Evolutionary conservation across 306 rosid genomes (phyloP).

Genomic region (Glycine tomentella): DNA sequence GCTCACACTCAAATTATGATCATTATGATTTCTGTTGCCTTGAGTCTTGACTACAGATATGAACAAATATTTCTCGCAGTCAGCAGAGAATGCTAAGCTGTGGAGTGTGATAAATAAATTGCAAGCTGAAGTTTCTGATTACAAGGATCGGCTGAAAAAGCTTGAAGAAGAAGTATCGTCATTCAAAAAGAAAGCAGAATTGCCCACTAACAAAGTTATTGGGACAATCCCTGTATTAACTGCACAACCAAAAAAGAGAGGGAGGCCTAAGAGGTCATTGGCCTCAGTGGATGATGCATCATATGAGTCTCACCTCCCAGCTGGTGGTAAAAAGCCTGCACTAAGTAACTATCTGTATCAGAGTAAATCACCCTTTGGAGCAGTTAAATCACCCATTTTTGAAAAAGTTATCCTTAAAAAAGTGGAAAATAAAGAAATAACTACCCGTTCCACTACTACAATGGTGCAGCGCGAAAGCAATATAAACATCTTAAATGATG

Average conservation of each 20-base stretch:
- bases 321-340: slow-evolving; percentile 46
- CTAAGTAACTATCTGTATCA: slow-evolving; percentile 37
- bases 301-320: slow-evolving; percentile 38
- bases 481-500: slow-evolving; percentile 31
- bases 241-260: slow-evolving; percentile 52
- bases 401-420: slow-evolving; percentile 55
- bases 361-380: slow-evolving; percentile 24
- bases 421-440: slow-evolving; percentile 40
- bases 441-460: slow-evolving; percentile 1
- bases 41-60: slow-evolving; percentile 16
- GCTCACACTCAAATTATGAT: slow-evolving; percentile 18
- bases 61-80: slow-evolving; percentile 50
- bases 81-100: slow-evolving; percentile 57
- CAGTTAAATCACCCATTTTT: slow-evolving; percentile 46
- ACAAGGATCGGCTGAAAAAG: slow-evolving; percentile 52
- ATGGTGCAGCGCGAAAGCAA: slow-evolving; percentile 38
- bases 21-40: slow-evolving; percentile 7
- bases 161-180: slow-evolving; percentile 59
- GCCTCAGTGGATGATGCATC: slow-evolving; percentile 44
- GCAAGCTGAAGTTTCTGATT: slow-evolving; percentile 58
- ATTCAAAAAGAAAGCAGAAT: slow-evolving; percentile 49
- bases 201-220: slow-evolving; percentile 41
- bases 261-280: slow-evolving; percentile 53
- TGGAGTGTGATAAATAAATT: slow-evolving; percentile 51
- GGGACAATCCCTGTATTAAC: slow-evolving; percentile 39